Percentiles rank a stretch among this genome's conserved stretches.
Conservation (phyloP, 2,329 filamentous ascomycete species). For the Xylaria digitata region DNA sequence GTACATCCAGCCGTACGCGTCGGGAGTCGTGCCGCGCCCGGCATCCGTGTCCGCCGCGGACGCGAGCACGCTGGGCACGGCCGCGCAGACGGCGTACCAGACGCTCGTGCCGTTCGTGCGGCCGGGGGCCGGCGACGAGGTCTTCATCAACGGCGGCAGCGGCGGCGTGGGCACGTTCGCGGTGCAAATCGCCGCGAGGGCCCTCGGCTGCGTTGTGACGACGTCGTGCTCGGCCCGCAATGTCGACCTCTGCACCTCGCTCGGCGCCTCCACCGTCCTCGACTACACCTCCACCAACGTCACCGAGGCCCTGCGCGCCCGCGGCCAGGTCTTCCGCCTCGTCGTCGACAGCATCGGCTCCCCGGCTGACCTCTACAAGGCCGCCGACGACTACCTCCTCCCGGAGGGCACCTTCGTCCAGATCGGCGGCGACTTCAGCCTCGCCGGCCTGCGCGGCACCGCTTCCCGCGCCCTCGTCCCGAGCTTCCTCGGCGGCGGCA, state of each 20-base stretch:
- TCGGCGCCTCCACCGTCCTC: slow-evolving; percentile 73
- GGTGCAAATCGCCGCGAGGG: slow-evolving; percentile 73
- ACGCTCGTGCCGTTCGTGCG: slow-evolving; percentile 59
- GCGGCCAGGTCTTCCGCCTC: slow-evolving; percentile 62
- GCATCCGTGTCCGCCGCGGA: slow-evolving; percentile 55
- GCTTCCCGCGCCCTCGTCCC: slow-evolving; percentile 47
- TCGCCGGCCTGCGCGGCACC: slow-evolving; percentile 35
- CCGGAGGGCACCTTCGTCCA: slow-evolving; percentile 63
- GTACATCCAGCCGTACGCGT: slow-evolving; percentile 51
- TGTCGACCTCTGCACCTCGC: slow-evolving; percentile 63
- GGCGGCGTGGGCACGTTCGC: slow-evolving; percentile 70
- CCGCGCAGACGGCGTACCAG: slow-evolving; percentile 61
- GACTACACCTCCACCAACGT: slow-evolving; percentile 67
- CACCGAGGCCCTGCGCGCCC: slow-evolving; percentile 57
- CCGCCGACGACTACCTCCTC: slow-evolving; percentile 62
- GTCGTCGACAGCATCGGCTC: slow-evolving; percentile 70
- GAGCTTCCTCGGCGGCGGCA: slow-evolving; percentile 54
- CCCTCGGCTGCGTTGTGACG: slow-evolving; percentile 68
- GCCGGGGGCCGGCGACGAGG: slow-evolving; percentile 60
- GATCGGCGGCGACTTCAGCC: slow-evolving; percentile 56
- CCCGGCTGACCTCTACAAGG: slow-evolving; percentile 63
- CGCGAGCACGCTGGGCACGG: slow-evolving; percentile 58
- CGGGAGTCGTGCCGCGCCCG: slow-evolving; percentile 53
- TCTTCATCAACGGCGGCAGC: slow-evolving; percentile 74
- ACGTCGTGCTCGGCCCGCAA: slow-evolving; percentile 69